Conservation (phyloP, 75 land plant species). For the Ceratopteris richardii region DNA sequence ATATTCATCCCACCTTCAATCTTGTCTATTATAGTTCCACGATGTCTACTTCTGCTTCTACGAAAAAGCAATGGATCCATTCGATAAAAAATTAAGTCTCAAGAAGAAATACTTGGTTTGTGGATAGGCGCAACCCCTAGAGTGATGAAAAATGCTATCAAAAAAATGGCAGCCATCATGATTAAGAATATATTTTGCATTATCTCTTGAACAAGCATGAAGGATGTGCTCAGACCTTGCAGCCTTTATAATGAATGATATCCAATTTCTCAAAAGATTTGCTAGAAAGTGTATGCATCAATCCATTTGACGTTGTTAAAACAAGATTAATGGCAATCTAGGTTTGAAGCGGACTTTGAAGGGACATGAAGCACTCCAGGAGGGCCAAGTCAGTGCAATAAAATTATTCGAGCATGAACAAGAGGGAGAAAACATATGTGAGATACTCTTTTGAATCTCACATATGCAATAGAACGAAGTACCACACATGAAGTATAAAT, state of each 20-base stretch:
- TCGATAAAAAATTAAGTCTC: slow-evolving; percentile 62
- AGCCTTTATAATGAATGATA: slow-evolving; percentile 95
- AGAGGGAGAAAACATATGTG: no score
- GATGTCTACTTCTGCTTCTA: no score
- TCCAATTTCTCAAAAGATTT: slow-evolving; percentile 91
- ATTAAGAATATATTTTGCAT: slow-evolving; percentile 76
- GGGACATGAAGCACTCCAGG: no score
- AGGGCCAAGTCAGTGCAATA: no score
- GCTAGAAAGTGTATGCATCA: slow-evolving; percentile 88
- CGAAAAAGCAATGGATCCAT: no score
- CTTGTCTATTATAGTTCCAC: no score
- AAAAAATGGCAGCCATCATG: slow-evolving; percentile 94
- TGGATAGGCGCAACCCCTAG: slow-evolving; percentile 99
- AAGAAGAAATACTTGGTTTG: slow-evolving; percentile 81
- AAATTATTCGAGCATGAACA: no score
- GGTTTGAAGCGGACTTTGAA: slow-evolving; percentile 22
- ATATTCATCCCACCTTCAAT: no score
- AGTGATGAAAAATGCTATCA: slow-evolving; percentile 94
- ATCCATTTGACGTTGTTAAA: slow-evolving; percentile 97
- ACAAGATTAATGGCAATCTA: slow-evolving; percentile 94
- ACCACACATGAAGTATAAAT: no score
- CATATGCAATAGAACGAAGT: no score
- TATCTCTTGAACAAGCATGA: slow-evolving; percentile 85
- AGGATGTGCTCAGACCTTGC: slow-evolving; percentile 80
- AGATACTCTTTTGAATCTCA: no score